Evolutionary conservation across 257 asterid genomes (phyloP).

Genomic region (Schizonepeta tenuifolia): DNA sequence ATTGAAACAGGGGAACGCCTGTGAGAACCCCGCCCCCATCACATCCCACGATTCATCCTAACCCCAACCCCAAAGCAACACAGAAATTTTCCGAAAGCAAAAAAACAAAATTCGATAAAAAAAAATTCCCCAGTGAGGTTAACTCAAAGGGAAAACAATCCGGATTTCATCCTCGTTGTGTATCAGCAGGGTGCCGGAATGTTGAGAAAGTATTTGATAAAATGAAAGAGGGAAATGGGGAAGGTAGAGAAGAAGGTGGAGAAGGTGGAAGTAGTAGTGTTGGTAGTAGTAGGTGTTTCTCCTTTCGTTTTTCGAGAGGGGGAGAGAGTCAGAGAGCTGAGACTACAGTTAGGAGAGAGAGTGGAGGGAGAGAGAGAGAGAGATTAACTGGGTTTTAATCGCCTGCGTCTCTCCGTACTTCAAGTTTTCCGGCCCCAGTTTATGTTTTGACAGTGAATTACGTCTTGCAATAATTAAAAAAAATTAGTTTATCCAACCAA

Average conservation of each 20-base stretch:
- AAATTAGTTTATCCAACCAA: no score
- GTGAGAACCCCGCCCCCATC: slow-evolving; percentile 97
- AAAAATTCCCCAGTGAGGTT: background rate
- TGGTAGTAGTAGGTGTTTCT: slow-evolving; percentile 41
- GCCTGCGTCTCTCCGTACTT: slow-evolving; percentile 10
- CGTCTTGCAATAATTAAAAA: background rate
- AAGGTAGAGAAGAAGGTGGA: slow-evolving; percentile 30
- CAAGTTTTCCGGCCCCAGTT: background rate
- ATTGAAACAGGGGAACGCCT: slow-evolving; percentile 81
- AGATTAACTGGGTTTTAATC: slow-evolving; percentile 29
- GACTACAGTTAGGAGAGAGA: slow-evolving; percentile 39
- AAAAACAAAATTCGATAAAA: background rate
- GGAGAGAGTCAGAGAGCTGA: slow-evolving; percentile 38
- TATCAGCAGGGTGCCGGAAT: slow-evolving; percentile 1
- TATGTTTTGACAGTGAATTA: no score
- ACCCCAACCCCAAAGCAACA: slow-evolving; percentile 49
- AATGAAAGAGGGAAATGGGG: slow-evolving; percentile 30
- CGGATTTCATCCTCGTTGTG: slow-evolving; percentile 7
- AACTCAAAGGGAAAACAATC: background rate
- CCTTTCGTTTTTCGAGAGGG: slow-evolving; percentile 50
- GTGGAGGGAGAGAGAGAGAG: background rate
- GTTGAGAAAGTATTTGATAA: background rate
- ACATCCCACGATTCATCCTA: slow-evolving; percentile 79
- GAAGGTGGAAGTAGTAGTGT: slow-evolving; percentile 31
- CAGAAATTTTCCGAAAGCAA: background rate